phyloP scores from a whole-genome alignment of 2,329 filamentous ascomycete species.

The Aureobasidium sp. region DNA sequence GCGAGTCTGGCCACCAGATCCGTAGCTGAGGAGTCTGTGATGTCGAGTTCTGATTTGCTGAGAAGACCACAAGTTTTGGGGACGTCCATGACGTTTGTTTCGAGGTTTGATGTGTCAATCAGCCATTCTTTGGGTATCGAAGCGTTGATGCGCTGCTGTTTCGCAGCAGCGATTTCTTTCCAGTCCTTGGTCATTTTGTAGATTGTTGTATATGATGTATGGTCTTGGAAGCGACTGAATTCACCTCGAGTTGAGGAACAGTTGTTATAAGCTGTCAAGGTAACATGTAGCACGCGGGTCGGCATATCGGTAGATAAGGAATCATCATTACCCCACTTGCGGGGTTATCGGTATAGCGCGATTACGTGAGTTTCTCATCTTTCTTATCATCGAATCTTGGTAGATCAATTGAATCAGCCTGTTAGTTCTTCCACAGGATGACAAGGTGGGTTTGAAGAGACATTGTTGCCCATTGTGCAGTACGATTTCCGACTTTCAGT shows the following conservation, averaged over 20 bases:
- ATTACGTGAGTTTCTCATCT: background rate
- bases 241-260: background rate
- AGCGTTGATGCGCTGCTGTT: slow-evolving; percentile 16
- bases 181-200: background rate
- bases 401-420: too few relatives aligned
- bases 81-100: background rate
- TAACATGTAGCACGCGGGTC: background rate
- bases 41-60: slow-evolving; percentile 6
- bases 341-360: background rate
- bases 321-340: background rate
- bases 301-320: background rate
- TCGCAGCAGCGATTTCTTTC: background rate
- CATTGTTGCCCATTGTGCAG: too few relatives aligned
- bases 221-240: too few relatives aligned
- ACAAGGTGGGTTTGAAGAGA: too few relatives aligned
- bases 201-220: background rate
- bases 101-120: slow-evolving; percentile 36
- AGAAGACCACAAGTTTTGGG: slow-evolving; percentile 5
- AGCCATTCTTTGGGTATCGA: slow-evolving; percentile 52
- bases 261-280: background rate
- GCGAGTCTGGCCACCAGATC: slow-evolving; percentile 1
- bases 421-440: too few relatives aligned
- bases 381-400: background rate
- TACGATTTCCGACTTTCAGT: too few relatives aligned
- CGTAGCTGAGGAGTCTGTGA: slow-evolving; percentile 9